Evolutionary conservation across 2,329 filamentous ascomycete genomes (phyloP).

Genomic region (Aspergillus oerlinghausenensis): DNA sequence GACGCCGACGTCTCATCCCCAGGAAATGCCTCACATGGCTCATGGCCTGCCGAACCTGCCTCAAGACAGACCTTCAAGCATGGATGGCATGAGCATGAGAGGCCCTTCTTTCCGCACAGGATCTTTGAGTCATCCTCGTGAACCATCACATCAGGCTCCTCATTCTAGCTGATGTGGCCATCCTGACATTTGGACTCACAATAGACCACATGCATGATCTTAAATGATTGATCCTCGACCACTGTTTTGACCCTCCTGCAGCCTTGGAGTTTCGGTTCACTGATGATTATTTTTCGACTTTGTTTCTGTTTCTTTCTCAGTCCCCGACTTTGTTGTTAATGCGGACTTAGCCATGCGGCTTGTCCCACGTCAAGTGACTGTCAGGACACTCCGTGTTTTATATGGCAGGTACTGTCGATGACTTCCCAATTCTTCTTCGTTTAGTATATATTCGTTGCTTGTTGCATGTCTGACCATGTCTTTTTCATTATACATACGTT

Average conservation of each 20-base stretch:
- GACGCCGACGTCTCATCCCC: constrained; percentile 17
- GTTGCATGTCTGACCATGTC: background rate
- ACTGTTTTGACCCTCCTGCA: background rate
- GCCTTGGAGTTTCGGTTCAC: background rate
- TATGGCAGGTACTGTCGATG: background rate
- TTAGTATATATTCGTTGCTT: constrained; percentile 6
- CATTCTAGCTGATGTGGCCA: constrained; percentile 6
- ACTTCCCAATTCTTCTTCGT: background rate
- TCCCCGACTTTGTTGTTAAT: constrained; percentile 2
- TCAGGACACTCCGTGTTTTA: background rate
- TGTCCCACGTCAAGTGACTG: background rate
- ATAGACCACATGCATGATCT: constrained; percentile 25
- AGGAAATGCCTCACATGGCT: constrained; percentile 18
- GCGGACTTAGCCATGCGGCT: background rate
- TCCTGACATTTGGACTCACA: background rate
- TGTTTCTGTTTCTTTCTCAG: constrained; percentile 11
- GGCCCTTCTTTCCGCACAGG: constrained; percentile 28
- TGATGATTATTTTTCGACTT: constrained; percentile 6
- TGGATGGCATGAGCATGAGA: constrained; percentile 18
- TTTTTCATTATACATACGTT: constrained; percentile 6
- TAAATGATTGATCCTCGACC: constrained; percentile 19
- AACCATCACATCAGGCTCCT: constrained; percentile 10
- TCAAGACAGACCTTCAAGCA: constrained; percentile 13
- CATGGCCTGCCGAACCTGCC: constrained; percentile 12
- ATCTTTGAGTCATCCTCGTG: constrained; percentile 28